These are phyloP conservation scores for Pseudogymnoascus sp. DNA, from an alignment of 2,329 filamentous ascomycete genomes.

Conservation along the genomic window DNA sequence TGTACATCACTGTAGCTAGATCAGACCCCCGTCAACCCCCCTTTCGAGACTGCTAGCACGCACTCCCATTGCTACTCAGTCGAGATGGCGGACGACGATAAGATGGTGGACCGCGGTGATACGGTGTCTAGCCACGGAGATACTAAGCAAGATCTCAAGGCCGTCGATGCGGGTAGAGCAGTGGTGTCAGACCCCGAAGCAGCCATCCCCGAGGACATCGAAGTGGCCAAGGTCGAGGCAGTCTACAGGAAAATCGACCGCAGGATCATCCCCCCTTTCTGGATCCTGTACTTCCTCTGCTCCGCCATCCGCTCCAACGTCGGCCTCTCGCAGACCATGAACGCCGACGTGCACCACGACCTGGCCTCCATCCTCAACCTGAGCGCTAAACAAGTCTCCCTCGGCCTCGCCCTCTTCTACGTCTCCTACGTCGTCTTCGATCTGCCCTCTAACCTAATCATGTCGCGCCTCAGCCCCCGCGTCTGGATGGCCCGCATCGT, in stretches of 20 bases:
- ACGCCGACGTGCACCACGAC: constrained; percentile 60
- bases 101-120: constrained; percentile 1
- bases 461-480: constrained; percentile 76
- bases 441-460: constrained; percentile 77
- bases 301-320: constrained; percentile 89
- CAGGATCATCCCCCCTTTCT: constrained; percentile 62
- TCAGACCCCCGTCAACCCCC: not conserved
- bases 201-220: constrained; percentile 17
- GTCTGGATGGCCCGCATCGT: constrained; percentile 92
- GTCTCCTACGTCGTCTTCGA: constrained; percentile 89
- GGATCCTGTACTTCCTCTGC: constrained; percentile 85
- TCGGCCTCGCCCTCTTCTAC: constrained; percentile 80
- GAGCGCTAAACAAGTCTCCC: constrained; percentile 69
- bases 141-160: not conserved
- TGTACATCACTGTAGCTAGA: not conserved
- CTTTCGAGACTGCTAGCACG: constrained; percentile 23
- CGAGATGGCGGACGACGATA: constrained; percentile 20
- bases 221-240: constrained; percentile 27
- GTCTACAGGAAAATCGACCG: constrained; percentile 45
- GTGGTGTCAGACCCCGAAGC: not conserved
- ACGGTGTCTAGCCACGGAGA: not conserved
- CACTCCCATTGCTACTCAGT: constrained; percentile 27
- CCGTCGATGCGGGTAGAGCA: constrained; percentile 6
- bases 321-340: constrained; percentile 93
- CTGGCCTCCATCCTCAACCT: constrained; percentile 64